phyloP scores from a whole-genome alignment of 192 early-diverging fungal species.

The Coemansia sp. region DNA sequence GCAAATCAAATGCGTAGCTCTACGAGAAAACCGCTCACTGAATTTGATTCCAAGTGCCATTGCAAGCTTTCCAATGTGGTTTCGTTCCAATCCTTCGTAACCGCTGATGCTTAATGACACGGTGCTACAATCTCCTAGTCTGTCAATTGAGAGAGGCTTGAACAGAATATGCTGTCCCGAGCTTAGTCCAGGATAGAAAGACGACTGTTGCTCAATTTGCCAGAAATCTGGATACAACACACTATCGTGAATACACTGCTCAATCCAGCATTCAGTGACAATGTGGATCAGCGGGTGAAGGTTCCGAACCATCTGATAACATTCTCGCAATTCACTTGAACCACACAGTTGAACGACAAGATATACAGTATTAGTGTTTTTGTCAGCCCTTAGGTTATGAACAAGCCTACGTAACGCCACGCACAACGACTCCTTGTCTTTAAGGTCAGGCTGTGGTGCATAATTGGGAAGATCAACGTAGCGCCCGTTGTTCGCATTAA shows the following conservation, averaged over 20 bases:
- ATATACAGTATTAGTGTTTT: conserved; percentile 9
- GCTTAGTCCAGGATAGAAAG: conserved; percentile 18
- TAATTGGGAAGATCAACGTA: conserved; percentile 18
- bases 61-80: conserved; percentile 56
- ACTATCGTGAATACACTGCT: conserved; percentile 56
- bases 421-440: neutral
- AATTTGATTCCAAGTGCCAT: conserved; percentile 47
- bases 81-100: conserved; percentile 59
- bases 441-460: neutral
- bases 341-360: conserved; percentile 35
- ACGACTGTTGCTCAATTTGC: conserved; percentile 11
- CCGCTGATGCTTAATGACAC: conserved; percentile 58
- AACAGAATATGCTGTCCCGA: conserved; percentile 49
- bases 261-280: conserved; percentile 65
- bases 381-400: neutral
- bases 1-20: conserved; percentile 73
- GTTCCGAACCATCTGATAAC: conserved; percentile 6
- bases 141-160: conserved; percentile 14
- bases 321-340: conserved; percentile 11
- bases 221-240: conserved; percentile 35
- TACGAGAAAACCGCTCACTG: conserved; percentile 59
- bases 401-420: conserved; percentile 9
- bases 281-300: conserved; percentile 21
- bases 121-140: neutral
- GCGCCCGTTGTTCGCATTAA: conserved; percentile 26